Evolutionary conservation across 2,329 filamentous ascomycete genomes (phyloP).

Genomic region (Pestalotiopsis sp.): DNA sequence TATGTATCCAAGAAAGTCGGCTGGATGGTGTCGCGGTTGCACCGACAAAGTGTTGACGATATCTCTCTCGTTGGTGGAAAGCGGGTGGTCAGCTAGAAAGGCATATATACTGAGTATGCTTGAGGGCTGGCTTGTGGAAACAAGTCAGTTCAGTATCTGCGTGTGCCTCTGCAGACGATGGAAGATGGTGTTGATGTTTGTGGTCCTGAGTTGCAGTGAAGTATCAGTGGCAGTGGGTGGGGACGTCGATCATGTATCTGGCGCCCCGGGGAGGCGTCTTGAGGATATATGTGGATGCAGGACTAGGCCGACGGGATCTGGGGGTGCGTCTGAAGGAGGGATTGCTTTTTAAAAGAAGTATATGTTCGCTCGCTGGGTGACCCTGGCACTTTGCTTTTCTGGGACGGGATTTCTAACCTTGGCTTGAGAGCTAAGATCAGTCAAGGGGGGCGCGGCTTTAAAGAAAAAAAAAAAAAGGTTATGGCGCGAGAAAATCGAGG

Average conservation of each 20-base stretch:
- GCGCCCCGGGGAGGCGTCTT: slow-evolving; percentile 34
- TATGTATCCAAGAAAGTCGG: no score
- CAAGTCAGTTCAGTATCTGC: background rate
- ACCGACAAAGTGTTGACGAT: no score
- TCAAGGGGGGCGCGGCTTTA: slow-evolving; percentile 1
- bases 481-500: no score
- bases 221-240: slow-evolving; percentile 27
- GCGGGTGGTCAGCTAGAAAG: no score
- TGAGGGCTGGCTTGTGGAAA: no score
- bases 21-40: no score
- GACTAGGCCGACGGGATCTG: slow-evolving; percentile 25
- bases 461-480: background rate
- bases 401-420: slow-evolving; percentile 16
- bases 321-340: slow-evolving; percentile 6
- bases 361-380: slow-evolving; percentile 3
- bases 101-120: no score
- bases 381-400: slow-evolving; percentile 11
- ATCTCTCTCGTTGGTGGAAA: no score
- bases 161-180: background rate
- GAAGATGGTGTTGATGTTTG: slow-evolving; percentile 20
- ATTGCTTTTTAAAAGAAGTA: slow-evolving; percentile 17
- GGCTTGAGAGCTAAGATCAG: slow-evolving; percentile 12
- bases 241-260: slow-evolving; percentile 34
- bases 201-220: slow-evolving; percentile 27
- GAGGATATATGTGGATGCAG: slow-evolving; percentile 32